Evolutionary conservation across 2,329 filamentous ascomycete species (phyloP).

Genomic region (Alternaria ventricosa): DNA sequence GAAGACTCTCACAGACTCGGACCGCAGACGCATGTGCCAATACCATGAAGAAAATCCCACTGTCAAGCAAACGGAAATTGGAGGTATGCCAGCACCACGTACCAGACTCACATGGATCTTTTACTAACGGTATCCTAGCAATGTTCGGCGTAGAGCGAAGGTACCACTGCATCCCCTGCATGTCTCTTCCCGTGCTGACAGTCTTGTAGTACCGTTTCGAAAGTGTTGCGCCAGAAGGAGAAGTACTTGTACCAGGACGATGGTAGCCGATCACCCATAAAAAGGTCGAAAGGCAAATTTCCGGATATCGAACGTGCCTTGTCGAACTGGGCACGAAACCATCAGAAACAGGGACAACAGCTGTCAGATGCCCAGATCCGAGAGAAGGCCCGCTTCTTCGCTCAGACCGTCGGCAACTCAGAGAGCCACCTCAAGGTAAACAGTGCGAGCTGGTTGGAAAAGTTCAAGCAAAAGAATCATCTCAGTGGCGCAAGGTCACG

Average conservation of each 20-base stretch:
- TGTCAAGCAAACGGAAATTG: conserved; percentile 95
- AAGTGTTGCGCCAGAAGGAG: conserved; percentile 92
- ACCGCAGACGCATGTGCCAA: conserved; percentile 90
- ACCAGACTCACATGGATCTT: conserved; percentile 10
- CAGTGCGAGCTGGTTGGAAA: conserved; percentile 84
- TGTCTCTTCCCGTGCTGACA: conserved; percentile 24
- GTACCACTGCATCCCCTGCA: conserved; percentile 58
- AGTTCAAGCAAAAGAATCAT: conserved; percentile 91
- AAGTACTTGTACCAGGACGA: conserved; percentile 88
- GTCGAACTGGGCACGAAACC: conserved; percentile 83
- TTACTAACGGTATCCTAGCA: conserved; percentile 58
- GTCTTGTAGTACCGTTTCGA: conserved; percentile 86
- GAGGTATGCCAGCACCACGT: conserved; percentile 62
- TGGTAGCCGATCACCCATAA: conserved; percentile 78
- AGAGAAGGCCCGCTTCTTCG: conserved; percentile 84
- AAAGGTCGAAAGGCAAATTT: conserved; percentile 81
- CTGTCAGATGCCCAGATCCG: conserved; percentile 82
- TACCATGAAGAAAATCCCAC: conserved; percentile 90
- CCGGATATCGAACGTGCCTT: conserved; percentile 93
- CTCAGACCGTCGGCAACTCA: conserved; percentile 71
- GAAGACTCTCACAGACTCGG: conserved; percentile 88
- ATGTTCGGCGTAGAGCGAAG: conserved; percentile 97
- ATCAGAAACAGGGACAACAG: conserved; percentile 75
- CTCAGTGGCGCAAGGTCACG: conserved; percentile 61
- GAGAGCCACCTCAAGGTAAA: conserved; percentile 75